phyloP scores from a whole-genome alignment of 2,329 filamentous ascomycete species.

The Neurospora crassa region DNA sequence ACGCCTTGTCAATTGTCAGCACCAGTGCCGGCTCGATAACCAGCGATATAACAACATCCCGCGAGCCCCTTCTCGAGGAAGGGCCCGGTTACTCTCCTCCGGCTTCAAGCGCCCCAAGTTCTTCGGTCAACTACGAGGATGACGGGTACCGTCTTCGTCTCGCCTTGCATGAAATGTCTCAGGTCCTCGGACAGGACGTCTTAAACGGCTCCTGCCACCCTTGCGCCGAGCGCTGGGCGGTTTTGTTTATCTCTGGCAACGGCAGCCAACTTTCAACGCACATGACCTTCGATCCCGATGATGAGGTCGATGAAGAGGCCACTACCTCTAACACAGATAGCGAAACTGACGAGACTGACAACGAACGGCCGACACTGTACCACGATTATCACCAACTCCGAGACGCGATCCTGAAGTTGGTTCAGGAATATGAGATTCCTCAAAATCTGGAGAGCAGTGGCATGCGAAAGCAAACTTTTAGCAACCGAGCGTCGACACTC shows the following conservation, averaged over 20 bases:
- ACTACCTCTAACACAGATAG: conserved; percentile 47
- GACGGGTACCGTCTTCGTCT: conserved; percentile 56
- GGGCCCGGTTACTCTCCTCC: conserved; percentile 44
- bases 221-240: conserved; percentile 73
- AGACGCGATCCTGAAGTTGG: conserved; percentile 69
- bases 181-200: conserved; percentile 53
- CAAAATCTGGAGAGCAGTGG: conserved; percentile 52
- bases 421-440: conserved; percentile 74
- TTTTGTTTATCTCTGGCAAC: conserved; percentile 68
- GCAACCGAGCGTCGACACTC: conserved; percentile 56
- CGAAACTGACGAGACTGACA: conserved; percentile 49
- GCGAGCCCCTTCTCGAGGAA: conserved; percentile 53
- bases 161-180: conserved; percentile 62
- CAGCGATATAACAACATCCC: conserved; percentile 59
- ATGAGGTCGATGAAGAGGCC: conserved; percentile 54
- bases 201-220: conserved; percentile 64
- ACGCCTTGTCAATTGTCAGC: conserved; percentile 62
- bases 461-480: conserved; percentile 51
- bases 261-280: conserved; percentile 60
- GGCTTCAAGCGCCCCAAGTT: conserved; percentile 32
- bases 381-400: conserved; percentile 75
- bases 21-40: conserved; percentile 63
- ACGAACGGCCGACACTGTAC: conserved; percentile 54
- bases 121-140: conserved; percentile 42
- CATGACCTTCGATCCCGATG: conserved; percentile 63